Evolutionary conservation across 306 rosid genomes (phyloP).

Genomic region (Inga oerstediana): DNA sequence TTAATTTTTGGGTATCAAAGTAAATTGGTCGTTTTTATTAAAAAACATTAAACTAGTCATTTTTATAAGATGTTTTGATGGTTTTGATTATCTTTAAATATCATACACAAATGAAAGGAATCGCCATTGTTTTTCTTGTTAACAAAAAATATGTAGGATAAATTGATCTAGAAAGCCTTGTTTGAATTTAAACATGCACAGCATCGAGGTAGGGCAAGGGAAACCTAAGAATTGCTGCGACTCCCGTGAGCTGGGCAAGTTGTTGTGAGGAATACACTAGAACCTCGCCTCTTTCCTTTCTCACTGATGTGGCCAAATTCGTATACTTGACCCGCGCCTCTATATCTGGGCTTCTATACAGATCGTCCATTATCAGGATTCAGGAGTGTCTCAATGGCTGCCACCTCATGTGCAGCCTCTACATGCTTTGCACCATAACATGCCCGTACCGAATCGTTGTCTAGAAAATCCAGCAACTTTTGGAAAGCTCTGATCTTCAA

Average conservation of each 20-base stretch:
- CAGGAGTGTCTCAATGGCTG: slow-evolving; percentile 44
- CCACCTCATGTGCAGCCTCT: slow-evolving; percentile 41
- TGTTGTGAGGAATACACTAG: slow-evolving; percentile 39
- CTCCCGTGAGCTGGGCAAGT: slow-evolving; percentile 22
- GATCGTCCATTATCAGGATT: slow-evolving; percentile 43
- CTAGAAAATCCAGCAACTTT: slow-evolving; percentile 39
- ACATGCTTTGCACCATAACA: slow-evolving; percentile 40
- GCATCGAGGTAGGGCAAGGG: slow-evolving; percentile 42
- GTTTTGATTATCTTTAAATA: too few species aligned
- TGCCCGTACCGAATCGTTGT: slow-evolving; percentile 31
- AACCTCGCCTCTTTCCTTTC: slow-evolving; percentile 40
- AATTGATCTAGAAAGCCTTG: background rate
- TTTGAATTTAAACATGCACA: background rate
- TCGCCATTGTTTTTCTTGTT: too few species aligned
- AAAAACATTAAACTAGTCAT: too few species aligned
- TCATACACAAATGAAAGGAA: too few species aligned
- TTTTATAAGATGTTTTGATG: too few species aligned
- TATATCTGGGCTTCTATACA: slow-evolving; percentile 33
- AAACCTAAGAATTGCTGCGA: slow-evolving; percentile 50
- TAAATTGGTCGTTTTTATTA: too few species aligned
- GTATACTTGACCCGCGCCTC: slow-evolving; percentile 18
- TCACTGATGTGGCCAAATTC: slow-evolving; percentile 36
- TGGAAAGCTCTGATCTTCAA: slow-evolving; percentile 27
- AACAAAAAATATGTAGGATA: background rate
- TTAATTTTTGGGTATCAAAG: too few species aligned